A percentile compares a stretch with the other conserved stretches of the same genome.
phyloP scores from a whole-genome alignment of 1,139 yeast genomes.

The Kurtzmaniella quercitrusa region DNA sequence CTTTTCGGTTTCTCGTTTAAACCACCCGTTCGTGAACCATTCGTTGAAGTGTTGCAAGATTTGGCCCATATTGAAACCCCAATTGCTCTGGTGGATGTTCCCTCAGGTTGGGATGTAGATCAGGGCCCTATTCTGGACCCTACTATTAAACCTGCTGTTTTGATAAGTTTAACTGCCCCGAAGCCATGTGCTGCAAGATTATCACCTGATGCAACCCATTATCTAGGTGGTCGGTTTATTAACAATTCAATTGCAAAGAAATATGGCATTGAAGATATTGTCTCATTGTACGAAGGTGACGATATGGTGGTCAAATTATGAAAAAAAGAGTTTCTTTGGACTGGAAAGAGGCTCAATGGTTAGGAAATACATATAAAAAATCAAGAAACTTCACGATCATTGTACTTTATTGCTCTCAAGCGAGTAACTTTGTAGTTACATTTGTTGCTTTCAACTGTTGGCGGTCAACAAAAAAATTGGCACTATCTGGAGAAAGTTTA shows the following conservation, averaged over 20 bases:
- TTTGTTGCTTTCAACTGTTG: no score
- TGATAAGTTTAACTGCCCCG: constrained; percentile 89
- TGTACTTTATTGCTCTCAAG: no score
- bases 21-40: constrained; percentile 85
- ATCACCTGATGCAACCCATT: constrained; percentile 46
- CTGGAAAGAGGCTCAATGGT: no score
- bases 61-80: constrained; percentile 46
- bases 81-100: constrained; percentile 81
- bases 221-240: constrained; percentile 87
- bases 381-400: no score
- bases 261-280: constrained; percentile 56
- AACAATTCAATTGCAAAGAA: constrained; percentile 60
- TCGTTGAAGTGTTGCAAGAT: constrained; percentile 50
- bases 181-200: constrained; percentile 73
- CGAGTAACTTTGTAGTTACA: no score
- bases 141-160: constrained; percentile 51
- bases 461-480: no score
- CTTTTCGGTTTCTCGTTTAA: constrained; percentile 90
- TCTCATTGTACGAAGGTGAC: constrained; percentile 27
- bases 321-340: not conserved
- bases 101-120: constrained; percentile 97
- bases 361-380: no score
- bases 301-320: constrained; percentile 35
- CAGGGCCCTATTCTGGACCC: constrained; percentile 58
- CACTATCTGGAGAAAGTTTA: no score